Base-by-base conservation (phyloP, 129 eudicot species). In the Flaveria linearis region DNA sequence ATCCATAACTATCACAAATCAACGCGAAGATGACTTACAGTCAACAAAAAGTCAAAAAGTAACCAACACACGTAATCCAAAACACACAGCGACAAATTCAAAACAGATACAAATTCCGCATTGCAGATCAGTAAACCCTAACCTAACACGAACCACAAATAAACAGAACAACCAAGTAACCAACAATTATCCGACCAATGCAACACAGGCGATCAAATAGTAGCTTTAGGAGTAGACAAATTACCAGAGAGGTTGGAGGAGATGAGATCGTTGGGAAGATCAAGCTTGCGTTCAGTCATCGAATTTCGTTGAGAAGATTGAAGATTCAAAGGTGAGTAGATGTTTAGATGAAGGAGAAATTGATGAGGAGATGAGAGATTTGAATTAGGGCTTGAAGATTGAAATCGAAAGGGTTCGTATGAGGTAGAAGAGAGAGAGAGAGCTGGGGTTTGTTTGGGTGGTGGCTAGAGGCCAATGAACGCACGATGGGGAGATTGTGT, bases 191-290 rank as follows among this genome's bases (percentile, higher is more conserved):
- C 41, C 39, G 15, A 74, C 18, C 33, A 26, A 16, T 18, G 7
- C 18, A 22, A 18, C 2, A 2, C 33, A 23, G 15, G n/a, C 25
- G 41, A 55, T 36, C 43, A n/a, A n/a, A n/a, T n/a, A n/a, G n/a
- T n/a, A n/a, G n/a, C n/a, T n/a, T n/a, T n/a, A n/a, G n/a, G n/a
- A n/a, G n/a, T n/a, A n/a, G n/a, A n/a, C n/a, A n/a, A n/a, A n/a
- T n/a, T n/a, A n/a, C n/a, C n/a, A n/a, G 86, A 51, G 16, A 76
- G 77, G 60, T 88, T 83, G 51, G 96, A 82, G 20, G 77, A 67
- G 72, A 88, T 74, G 75, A 89, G 91, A 89, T 90, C 93, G 77
- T 87, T 90, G 42, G 88, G 97, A 61, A 89, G 89, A 89, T 87
- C 80, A 51, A 87, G 78, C 72, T 85, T 91, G 72, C 82, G 67